Conservation (phyloP, 139 green algal genomes). For the Chlamydomonas incerta region DNA sequence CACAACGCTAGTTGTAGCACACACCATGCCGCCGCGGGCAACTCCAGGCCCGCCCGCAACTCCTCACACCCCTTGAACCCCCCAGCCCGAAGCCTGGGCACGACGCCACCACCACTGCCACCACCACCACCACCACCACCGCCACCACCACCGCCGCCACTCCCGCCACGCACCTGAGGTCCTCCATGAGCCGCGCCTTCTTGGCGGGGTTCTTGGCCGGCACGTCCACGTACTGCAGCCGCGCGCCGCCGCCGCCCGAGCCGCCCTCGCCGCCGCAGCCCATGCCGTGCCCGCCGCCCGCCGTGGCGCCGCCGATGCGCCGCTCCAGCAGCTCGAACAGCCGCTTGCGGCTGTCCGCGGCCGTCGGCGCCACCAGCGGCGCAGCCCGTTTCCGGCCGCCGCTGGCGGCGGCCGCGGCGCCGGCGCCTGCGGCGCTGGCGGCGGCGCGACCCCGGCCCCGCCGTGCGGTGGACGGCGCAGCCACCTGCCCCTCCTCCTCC, state of each 20-base stretch:
- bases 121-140: too few species aligned
- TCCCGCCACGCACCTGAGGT: constrained; percentile 7
- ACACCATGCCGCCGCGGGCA: too few species aligned
- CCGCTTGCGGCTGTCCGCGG: constrained; percentile 7
- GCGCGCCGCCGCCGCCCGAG: not conserved
- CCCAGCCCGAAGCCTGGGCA: too few species aligned
- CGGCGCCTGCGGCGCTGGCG: not conserved
- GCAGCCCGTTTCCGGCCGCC: not conserved
- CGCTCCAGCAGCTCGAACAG: constrained; percentile 39
- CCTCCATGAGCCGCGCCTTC: constrained; percentile 13
- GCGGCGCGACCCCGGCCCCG: too few species aligned
- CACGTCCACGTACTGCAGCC: constrained; percentile 15
- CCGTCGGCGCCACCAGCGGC: not conserved
- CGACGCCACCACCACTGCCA: too few species aligned
- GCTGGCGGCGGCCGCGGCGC: too few species aligned
- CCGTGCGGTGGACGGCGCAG: too few species aligned
- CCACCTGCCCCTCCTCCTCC: not conserved
- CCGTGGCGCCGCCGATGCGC: not conserved
- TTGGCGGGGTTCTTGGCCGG: constrained; percentile 32
- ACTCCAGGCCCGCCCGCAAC: too few species aligned
- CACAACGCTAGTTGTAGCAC: too few species aligned
- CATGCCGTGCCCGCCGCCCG: not conserved
- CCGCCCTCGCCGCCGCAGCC: not conserved
- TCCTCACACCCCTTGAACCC: too few species aligned
- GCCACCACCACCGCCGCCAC: too few species aligned